phyloP scores from a whole-genome alignment of 208 protist genomes.

The Leishmania aethiopica region DNA sequence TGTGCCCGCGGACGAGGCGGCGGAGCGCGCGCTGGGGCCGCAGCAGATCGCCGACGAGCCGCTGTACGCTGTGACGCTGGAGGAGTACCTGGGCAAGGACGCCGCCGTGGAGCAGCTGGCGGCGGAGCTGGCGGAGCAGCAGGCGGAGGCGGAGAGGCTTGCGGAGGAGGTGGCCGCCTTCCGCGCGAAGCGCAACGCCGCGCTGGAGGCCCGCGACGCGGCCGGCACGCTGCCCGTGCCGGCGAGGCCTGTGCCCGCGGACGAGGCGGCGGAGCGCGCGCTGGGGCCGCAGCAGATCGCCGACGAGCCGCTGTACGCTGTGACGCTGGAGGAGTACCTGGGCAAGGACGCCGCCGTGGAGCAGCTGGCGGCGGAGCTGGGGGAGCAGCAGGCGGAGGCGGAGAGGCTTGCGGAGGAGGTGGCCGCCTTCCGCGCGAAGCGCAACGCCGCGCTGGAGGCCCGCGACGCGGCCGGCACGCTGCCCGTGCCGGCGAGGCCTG shows the following conservation, averaged over 20 bases:
- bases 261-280: not conserved
- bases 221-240: constrained; percentile 32
- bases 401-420: constrained; percentile 2
- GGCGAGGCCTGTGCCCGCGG: constrained; percentile 8
- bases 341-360: not conserved
- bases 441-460: constrained; percentile 29
- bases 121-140: constrained; percentile 2
- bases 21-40: constrained; percentile 1
- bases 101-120: not conserved
- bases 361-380: constrained; percentile 2
- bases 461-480: constrained; percentile 36
- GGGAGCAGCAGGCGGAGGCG: constrained; percentile 2
- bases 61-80: not conserved
- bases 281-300: constrained; percentile 8
- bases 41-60: not conserved
- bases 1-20: not conserved
- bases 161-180: not conserved
- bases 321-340: constrained; percentile 15
- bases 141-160: not conserved
- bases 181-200: not conserved
- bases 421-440: constrained; percentile 15
- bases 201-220: constrained; percentile 23
- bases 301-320: constrained; percentile 15
- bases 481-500: constrained; percentile 16
- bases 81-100: not conserved